These are phyloP conservation scores for Pneumocystis jirovecii DNA, from an alignment of 1,139 yeast species.

Conservation along the genomic window DNA sequence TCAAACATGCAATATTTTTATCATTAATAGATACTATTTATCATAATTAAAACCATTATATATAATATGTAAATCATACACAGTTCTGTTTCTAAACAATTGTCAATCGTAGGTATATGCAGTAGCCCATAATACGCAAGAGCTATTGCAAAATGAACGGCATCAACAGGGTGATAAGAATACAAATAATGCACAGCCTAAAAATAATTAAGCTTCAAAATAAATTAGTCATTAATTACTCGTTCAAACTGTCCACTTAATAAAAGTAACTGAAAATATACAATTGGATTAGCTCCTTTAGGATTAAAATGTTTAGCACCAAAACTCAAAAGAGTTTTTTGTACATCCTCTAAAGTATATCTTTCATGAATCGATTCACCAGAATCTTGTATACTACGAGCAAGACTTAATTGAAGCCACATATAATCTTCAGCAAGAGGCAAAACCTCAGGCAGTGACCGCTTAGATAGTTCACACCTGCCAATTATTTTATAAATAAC, in stretches of 20 bases:
- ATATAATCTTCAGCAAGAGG: slow-evolving; percentile 89
- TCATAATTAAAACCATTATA: not conserved
- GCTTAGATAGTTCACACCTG: slow-evolving; percentile 67
- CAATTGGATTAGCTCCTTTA: slow-evolving; percentile 45
- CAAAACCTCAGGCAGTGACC: slow-evolving; percentile 63
- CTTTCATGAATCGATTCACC: slow-evolving; percentile 39
- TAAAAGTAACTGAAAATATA: slow-evolving; percentile 61
- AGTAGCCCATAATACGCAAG: slow-evolving; percentile 62
- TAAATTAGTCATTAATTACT: slow-evolving; percentile 34
- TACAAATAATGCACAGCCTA: slow-evolving; percentile 27
- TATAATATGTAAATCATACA: not conserved
- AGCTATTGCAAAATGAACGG: slow-evolving; percentile 80
- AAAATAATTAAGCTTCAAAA: not conserved
- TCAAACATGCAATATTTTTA: slow-evolving; percentile 17
- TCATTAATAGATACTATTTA: not conserved
- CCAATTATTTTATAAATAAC: slow-evolving; percentile 87
- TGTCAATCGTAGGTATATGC: slow-evolving; percentile 31
- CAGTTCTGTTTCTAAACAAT: slow-evolving; percentile 1
- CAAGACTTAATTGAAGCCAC: slow-evolving; percentile 77
- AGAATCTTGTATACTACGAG: slow-evolving; percentile 34
- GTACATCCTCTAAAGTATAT: slow-evolving; percentile 61
- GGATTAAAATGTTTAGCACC: slow-evolving; percentile 61
- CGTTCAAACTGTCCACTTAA: slow-evolving; percentile 69
- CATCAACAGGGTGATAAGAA: slow-evolving; percentile 59
- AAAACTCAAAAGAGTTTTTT: slow-evolving; percentile 50